Evolutionary conservation across 2,329 filamentous ascomycete species (phyloP).

Genomic region (Colletotrichum sp.): DNA sequence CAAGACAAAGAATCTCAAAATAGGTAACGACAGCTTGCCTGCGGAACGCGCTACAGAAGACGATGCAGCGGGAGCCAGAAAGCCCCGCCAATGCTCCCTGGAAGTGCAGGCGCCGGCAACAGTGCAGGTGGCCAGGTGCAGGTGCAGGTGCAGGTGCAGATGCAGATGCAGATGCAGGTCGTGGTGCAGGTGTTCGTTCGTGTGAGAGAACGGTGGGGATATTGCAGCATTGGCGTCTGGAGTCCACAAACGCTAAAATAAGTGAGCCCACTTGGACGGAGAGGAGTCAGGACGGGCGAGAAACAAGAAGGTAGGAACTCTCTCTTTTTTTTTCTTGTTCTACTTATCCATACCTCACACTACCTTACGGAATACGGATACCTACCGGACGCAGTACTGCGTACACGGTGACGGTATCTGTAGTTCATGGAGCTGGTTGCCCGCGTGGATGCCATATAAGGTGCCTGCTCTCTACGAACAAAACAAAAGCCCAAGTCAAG

Average conservation of each 20-base stretch:
- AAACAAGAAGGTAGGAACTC: not conserved
- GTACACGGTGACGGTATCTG: not conserved
- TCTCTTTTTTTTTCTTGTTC: too few relatives aligned
- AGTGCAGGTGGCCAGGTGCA: not conserved
- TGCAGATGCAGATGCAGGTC: not conserved
- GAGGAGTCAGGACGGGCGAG: not conserved
- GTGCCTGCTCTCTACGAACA: too few relatives aligned
- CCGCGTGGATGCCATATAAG: not conserved
- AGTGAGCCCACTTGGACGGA: not conserved
- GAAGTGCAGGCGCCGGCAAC: not conserved
- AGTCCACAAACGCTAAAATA: not conserved
- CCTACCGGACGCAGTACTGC: too few relatives aligned
- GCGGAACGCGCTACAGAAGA: not conserved
- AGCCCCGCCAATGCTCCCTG: not conserved
- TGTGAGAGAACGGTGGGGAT: conserved; percentile 5
- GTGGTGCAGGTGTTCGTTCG: not conserved
- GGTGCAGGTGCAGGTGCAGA: not conserved
- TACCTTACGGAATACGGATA: too few relatives aligned
- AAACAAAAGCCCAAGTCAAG: too few relatives aligned
- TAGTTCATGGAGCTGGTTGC: not conserved
- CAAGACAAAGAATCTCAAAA: not conserved
- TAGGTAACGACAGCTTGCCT: not conserved
- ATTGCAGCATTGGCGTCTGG: conserved; percentile 6
- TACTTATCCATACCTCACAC: too few relatives aligned
- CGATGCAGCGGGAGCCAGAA: not conserved